Evolutionary conservation across 2,329 filamentous ascomycete genomes (phyloP), one percentile per base, ranked within the genome.

Genomic region (Niveomyces coronatus): DNA sequence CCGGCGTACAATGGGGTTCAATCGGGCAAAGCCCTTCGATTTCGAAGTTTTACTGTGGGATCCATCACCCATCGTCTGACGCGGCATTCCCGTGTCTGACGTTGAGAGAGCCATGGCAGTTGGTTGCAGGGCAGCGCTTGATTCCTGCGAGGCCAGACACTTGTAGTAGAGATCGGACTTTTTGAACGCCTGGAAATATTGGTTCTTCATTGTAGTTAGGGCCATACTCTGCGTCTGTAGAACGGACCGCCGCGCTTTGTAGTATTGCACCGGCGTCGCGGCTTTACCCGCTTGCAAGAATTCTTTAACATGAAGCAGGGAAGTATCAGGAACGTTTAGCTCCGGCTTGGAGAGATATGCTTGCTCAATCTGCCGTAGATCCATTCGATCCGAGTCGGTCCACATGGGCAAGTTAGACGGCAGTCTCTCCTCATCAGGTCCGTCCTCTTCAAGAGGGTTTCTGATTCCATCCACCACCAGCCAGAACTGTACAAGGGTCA

Each of bases 401-500:
- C 87, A 95, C 36, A 77, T 73, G 3, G 73, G 67, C 14, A 82
- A 60, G 19, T 68, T 71, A 2, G 76, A 64, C 3, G 81, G 74
- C 2, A 76, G 57, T 35, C 77, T 79, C 43, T 91, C 84, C 15
- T 80, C 79, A 28, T 64, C 62, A 10, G 53, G 53, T 24, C 81
- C 80, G 50, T 76, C 72, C 46, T 89, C 85, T 59, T 98, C 91
- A 3, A 98, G 65, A 0, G 91, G 93, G 49, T 93, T 94, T 29
- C 93, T 82, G 49, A 96, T 86, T 0, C 91, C 89, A 61, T 98
- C 91, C 5, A 96, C 91, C 3, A 96, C 91, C 28, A 98, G 79
- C 87, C 89, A 98, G 58, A 96, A 98, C 53, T 98, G 91, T 5
- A 98, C 88, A 32, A 95, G 65, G 11, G 83, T 74, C 81, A 96